These are phyloP conservation scores for Euphorbia pulcherrima DNA, from an alignment of 345 rosid genomes.

Conservation along the genomic window DNA sequence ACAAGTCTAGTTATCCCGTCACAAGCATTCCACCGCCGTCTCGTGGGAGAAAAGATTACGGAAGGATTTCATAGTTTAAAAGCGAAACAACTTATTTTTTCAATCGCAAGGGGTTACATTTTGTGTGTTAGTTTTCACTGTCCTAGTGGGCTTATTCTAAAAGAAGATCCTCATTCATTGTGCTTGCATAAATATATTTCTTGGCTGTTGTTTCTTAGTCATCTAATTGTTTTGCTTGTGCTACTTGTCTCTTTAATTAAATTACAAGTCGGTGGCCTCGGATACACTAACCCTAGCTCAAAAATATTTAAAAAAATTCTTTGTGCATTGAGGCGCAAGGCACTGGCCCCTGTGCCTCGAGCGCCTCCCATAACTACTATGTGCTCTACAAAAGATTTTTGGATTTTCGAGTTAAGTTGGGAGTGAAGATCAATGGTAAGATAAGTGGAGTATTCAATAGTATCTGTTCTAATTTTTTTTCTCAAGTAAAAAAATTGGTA, in stretches of 20 bases:
- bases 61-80: conserved; percentile 61
- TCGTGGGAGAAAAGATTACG: conserved; percentile 84
- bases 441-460: conserved; percentile 7
- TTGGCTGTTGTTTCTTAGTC: conserved; percentile 31
- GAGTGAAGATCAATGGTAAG: conserved; percentile 12
- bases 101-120: conserved; percentile 37
- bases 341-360: no score
- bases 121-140: conserved; percentile 61
- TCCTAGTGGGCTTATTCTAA: conserved; percentile 54
- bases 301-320: no score
- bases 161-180: conserved; percentile 43
- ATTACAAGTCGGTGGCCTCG: conserved; percentile 7
- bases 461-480: not conserved
- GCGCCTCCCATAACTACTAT: no score
- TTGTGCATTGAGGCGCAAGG: no score
- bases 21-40: conserved; percentile 71
- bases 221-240: conserved; percentile 19
- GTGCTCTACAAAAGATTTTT: conserved; percentile 17
- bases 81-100: conserved; percentile 28
- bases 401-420: no score
- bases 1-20: conserved; percentile 65
- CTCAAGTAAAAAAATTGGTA: not conserved
- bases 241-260: conserved; percentile 1
- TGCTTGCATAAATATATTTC: conserved; percentile 47
- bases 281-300: not conserved